These are phyloP conservation scores for Ascochyta clinopodiicola DNA, from an alignment of 2,329 filamentous ascomycete genomes.

Conservation along the genomic window DNA sequence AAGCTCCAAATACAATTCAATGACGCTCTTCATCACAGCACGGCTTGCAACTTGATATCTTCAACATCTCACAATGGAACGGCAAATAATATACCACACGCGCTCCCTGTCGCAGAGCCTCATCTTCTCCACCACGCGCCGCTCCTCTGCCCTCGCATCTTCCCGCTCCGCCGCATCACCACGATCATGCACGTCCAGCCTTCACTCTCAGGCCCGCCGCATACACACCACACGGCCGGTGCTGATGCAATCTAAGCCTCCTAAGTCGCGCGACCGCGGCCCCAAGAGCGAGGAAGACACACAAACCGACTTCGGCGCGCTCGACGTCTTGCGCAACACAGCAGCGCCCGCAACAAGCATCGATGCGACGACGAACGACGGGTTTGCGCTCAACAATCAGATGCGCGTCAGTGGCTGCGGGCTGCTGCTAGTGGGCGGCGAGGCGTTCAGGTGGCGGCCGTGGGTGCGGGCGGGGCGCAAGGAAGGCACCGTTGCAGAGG, in stretches of 20 bases:
- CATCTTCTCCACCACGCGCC: conserved; percentile 6
- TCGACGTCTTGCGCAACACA: conserved; percentile 80
- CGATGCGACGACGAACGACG: conserved; percentile 80
- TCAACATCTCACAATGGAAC: conserved; percentile 23
- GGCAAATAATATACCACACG: conserved; percentile 19
- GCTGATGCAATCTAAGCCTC: conserved; percentile 41
- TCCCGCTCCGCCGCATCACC: conserved; percentile 2
- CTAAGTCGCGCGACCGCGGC: conserved; percentile 63
- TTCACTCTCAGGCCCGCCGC: conserved; percentile 10
- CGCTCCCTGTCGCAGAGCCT: conserved; percentile 17
- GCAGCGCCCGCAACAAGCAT: conserved; percentile 82
- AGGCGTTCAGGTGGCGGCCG: conserved; percentile 88
- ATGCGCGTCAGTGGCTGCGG: conserved; percentile 72
- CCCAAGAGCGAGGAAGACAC: conserved; percentile 67
- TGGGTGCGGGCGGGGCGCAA: conserved; percentile 64
- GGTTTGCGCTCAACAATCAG: conserved; percentile 87
- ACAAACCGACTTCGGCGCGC: conserved; percentile 73
- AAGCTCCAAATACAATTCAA: conserved; percentile 17
- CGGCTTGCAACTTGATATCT: neutral
- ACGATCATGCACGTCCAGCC: neutral
- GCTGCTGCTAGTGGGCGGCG: conserved; percentile 80
- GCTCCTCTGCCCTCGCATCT: neutral
- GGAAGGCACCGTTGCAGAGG: conserved; percentile 42
- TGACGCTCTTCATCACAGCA: conserved; percentile 12
- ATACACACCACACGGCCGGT: conserved; percentile 29